Evolutionary conservation across 164 flowering plant genomes (phyloP), one percentile per base, ranked within the genome.

Genomic region (Magnolia kwangsiensis): DNA sequence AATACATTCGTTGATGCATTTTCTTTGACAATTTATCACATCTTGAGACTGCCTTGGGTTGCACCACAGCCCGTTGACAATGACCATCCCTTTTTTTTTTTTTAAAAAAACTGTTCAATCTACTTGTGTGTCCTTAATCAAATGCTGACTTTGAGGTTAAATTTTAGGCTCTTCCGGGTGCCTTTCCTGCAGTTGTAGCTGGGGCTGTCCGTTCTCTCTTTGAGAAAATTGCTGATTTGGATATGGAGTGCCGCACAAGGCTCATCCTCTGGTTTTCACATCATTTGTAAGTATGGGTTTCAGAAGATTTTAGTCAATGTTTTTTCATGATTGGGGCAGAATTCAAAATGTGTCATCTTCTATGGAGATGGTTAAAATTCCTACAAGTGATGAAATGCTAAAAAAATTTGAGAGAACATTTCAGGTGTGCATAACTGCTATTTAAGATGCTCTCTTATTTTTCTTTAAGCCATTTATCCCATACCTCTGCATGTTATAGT

Each of bases 201-300:
- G 98, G 95, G 74, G 98, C 98, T 20, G 99, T 94, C 29, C 98
- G 99, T 76, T 91, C 96, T 72, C 95, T 96, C 55, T 96, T 96
- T 85, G 99, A 94, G 77, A 93, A 83, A 83, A 92, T 96, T 74
- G 91, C 89, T 74, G 97, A 94, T 76, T 75, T 96, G 72, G 99
- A 96, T 83, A 94, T 91, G 98, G 98, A 96, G 75, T 96, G 98
- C 68, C 86, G 98, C 24, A 94, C 87, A 71, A 88, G 99, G 69
- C 92, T 96, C n/a, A 87, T 94, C 74, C 92, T 93, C 71, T 96
- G 98, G 99, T 96, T 96, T 86, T 93, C 99, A 50, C 99, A 96
- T 84, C 99, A 96, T 79, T 79, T 96, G 99, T 96, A 89, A 89
- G 98, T 84, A 27, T 29, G 31, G 31, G 50, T 13, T 14, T 14